phyloP scores from a whole-genome alignment of 306 rosid genomes.

The Hippophae tibetana region DNA sequence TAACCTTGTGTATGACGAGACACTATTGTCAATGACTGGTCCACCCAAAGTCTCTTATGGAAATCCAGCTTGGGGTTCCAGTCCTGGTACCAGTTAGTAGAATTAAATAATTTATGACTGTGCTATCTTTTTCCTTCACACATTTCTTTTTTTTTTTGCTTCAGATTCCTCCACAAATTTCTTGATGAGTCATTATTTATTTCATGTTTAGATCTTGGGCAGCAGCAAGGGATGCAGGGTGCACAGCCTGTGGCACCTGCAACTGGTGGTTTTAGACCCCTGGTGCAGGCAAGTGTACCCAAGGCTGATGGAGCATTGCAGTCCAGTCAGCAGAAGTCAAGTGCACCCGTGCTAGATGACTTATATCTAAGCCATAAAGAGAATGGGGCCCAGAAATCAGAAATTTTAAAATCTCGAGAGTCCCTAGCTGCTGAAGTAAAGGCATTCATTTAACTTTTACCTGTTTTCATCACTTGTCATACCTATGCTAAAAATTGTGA shows the following conservation, averaged over 20 bases:
- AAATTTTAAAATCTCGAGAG: constrained; percentile 33
- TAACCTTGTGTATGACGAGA: constrained; percentile 60
- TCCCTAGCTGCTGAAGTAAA: constrained; percentile 33
- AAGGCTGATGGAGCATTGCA: constrained; percentile 31
- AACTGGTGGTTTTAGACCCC: constrained; percentile 41
- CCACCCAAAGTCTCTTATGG: constrained; percentile 51
- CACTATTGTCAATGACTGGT: constrained; percentile 69
- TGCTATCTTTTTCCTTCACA: constrained; percentile 3
- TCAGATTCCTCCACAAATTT: constrained; percentile 2
- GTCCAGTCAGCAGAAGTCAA: constrained; percentile 46
- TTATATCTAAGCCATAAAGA: constrained; percentile 34
- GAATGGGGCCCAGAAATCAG: constrained; percentile 36
- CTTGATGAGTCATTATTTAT: constrained; percentile 7
- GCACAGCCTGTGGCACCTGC: constrained; percentile 40
- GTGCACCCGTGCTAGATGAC: constrained; percentile 40
- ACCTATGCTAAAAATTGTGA: constrained; percentile 10
- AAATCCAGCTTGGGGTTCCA: constrained; percentile 60
- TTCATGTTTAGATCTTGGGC: constrained; percentile 54
- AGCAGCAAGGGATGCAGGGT: constrained; percentile 55
- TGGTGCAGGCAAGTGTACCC: constrained; percentile 29
- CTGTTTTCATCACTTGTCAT: constrained; percentile 8
- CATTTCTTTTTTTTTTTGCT: constrained; percentile 4
- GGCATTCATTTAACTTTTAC: constrained; percentile 39
- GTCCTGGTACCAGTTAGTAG: constrained; percentile 38
- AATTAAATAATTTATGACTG: constrained; percentile 10